These are phyloP conservation scores for Vigna trinervia DNA, from an alignment of 306 rosid species.

Conservation along the genomic window DNA sequence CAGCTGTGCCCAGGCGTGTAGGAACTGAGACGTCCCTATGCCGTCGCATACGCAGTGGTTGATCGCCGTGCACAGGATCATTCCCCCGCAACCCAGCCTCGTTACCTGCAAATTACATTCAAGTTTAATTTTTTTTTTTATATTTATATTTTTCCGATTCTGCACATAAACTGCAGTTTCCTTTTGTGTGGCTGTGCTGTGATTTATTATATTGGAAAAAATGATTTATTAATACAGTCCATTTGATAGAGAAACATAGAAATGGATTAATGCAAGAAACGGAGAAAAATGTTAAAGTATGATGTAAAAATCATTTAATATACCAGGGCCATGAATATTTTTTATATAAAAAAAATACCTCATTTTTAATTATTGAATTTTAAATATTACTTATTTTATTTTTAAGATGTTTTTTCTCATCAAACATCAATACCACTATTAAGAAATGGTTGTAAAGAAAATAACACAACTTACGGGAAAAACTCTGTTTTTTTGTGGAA, in stretches of 20 bases:
- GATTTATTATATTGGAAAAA: too few species aligned
- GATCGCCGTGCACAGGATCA: slow-evolving; percentile 82
- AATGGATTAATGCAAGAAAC: background rate
- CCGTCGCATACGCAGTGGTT: slow-evolving; percentile 85
- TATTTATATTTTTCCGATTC: too few species aligned
- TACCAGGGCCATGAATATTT: background rate
- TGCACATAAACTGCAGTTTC: too few species aligned
- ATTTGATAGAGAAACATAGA: too few species aligned
- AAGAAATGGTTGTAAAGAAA: background rate
- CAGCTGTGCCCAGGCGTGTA: slow-evolving; percentile 75
- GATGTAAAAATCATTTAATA: background rate
- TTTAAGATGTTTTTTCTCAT: background rate
- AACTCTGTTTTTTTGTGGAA: background rate
- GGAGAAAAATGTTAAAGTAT: background rate
- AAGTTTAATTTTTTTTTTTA: too few species aligned
- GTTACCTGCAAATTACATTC: slow-evolving; percentile 54
- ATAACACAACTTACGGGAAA: background rate
- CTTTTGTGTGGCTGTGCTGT: too few species aligned
- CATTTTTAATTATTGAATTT: background rate
- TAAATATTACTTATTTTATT: background rate
- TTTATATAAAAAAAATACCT: background rate
- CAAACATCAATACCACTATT: background rate
- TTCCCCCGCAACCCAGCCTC: slow-evolving; percentile 70
- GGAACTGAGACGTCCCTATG: slow-evolving; percentile 76
- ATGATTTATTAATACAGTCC: too few species aligned